These are phyloP conservation scores for Aureobasidium melanogenum DNA, from an alignment of 2,329 filamentous ascomycete genomes.

Conservation along the genomic window DNA sequence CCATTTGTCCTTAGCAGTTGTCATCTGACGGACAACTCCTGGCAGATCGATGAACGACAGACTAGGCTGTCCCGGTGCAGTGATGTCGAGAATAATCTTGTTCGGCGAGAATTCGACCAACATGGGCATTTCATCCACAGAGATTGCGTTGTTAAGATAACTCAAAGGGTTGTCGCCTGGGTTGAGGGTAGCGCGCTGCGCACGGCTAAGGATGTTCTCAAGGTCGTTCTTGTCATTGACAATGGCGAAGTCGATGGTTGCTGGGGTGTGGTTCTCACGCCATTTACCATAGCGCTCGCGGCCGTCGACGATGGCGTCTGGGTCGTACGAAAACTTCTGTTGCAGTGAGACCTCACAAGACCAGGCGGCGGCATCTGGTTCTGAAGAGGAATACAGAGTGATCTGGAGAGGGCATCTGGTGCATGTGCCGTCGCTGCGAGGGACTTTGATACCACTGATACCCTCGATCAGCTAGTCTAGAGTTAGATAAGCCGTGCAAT, in stretches of 20 bases:
- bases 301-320: slow-evolving; percentile 29
- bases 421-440: slow-evolving; percentile 62
- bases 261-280: slow-evolving; percentile 38
- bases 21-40: slow-evolving; percentile 66
- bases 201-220: slow-evolving; percentile 60
- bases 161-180: slow-evolving; percentile 43
- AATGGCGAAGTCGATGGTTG: slow-evolving; percentile 51
- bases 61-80: slow-evolving; percentile 60
- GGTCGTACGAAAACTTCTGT: slow-evolving; percentile 51
- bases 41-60: slow-evolving; percentile 80
- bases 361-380: slow-evolving; percentile 42
- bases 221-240: slow-evolving; percentile 55
- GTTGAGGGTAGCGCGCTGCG: slow-evolving; percentile 69
- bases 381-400: slow-evolving; percentile 50
- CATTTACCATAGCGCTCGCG: slow-evolving; percentile 64
- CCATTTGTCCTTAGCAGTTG: slow-evolving; percentile 52
- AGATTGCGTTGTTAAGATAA: slow-evolving; percentile 25
- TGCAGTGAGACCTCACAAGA: slow-evolving; percentile 59
- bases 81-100: slow-evolving; percentile 66
- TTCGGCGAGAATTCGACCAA: slow-evolving; percentile 73
- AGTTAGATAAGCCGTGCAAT: neutral
- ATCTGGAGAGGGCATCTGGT: slow-evolving; percentile 77
- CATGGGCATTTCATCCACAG: slow-evolving; percentile 14
- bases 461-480: slow-evolving; percentile 32
- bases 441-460: slow-evolving; percentile 57